Conservation (phyloP, 2,329 filamentous ascomycete species). For the Microcera coccophila region DNA sequence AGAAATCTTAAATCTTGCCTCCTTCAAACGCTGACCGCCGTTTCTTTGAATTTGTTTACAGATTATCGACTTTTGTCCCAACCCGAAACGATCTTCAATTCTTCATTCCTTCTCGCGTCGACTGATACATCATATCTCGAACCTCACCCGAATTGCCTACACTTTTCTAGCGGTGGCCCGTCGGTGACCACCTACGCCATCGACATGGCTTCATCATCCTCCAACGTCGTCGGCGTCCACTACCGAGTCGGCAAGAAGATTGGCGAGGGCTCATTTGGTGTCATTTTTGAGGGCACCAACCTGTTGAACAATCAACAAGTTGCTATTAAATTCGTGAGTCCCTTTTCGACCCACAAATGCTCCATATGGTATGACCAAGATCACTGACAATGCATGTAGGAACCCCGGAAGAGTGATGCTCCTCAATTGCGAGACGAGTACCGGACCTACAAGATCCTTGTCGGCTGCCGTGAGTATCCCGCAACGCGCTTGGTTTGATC, state of each 20-base stretch:
- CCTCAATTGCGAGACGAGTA: conserved; percentile 98
- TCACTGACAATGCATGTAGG: conserved; percentile 47
- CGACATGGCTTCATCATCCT: conserved; percentile 80
- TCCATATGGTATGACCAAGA: neutral
- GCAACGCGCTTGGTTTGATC: conserved; percentile 28
- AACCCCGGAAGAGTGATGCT: conserved; percentile 97
- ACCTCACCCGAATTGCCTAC: conserved; percentile 7
- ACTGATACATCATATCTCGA: conserved; percentile 8
- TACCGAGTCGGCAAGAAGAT: conserved; percentile 99
- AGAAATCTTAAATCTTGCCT: conserved; percentile 11
- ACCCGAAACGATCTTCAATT: neutral
- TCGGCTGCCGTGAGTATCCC: conserved; percentile 82
- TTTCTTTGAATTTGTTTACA: conserved; percentile 12
- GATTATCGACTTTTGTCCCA: conserved; percentile 17
- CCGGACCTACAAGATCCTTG: conserved; percentile 97
- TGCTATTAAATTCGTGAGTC: conserved; percentile 93
- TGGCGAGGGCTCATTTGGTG: conserved; percentile 95
- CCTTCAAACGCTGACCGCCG: conserved; percentile 22
- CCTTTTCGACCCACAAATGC: neutral
- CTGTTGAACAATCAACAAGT: conserved; percentile 98
- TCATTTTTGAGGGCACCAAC: conserved; percentile 98
- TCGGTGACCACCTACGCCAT: conserved; percentile 21
- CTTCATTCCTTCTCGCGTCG: conserved; percentile 8
- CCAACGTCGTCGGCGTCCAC: conserved; percentile 97
- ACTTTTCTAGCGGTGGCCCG: conserved; percentile 22